Base-by-base conservation (phyloP, 2,329 filamentous ascomycete species). In the Didymella segeticola region DNA sequence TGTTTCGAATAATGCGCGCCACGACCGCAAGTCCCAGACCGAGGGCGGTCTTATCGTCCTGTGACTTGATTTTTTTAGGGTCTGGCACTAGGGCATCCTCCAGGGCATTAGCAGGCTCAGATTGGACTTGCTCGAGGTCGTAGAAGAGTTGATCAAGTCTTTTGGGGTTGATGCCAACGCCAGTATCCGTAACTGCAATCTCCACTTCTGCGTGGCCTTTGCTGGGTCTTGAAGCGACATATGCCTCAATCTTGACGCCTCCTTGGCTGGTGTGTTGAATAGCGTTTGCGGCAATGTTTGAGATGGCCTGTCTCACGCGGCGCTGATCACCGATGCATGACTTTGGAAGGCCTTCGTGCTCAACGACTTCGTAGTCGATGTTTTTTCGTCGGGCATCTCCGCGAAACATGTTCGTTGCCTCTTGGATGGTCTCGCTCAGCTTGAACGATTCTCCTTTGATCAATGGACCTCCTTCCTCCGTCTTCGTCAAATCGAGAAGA, bases 21-120 rank as follows among this genome's bases (percentile, higher is more conserved):
- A 96, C 92, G 11, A 96, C 82, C 0, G 92, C 92, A n/a, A 96
- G 80, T 0, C 92, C 93, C 9, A 96, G 82, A 0, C 93, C 93
- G 1, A 96, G 75, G 0, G 86, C 86, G 9, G 78, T 76, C 46
- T 78, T 78, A 7, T 75, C 67, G 4, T 64, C 57, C 9, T 71
- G 61, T 4, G 64, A 65, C 45, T 52, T 67, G 2, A 71, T 36
- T 4, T 66, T 59, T 27, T 74, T 73, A 2, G 72, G 57, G 12
- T 76, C 58, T 7, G 70, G 68, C 2, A 66, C 42, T 5, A 74
- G 49, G 1, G 67, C 64, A 48, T 75, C 72, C 29, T 73, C 70
- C 15, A 75, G 41, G 47, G 66, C 56, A 1, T 56, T 49, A 2
- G 60, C 23, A 2, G 68, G 55, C 54, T 74, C 71, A 4, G 66